Evolutionary conservation across 768 basidiomycete species (phyloP).

Genomic region (Phylloporus rhodoxanthus): DNA sequence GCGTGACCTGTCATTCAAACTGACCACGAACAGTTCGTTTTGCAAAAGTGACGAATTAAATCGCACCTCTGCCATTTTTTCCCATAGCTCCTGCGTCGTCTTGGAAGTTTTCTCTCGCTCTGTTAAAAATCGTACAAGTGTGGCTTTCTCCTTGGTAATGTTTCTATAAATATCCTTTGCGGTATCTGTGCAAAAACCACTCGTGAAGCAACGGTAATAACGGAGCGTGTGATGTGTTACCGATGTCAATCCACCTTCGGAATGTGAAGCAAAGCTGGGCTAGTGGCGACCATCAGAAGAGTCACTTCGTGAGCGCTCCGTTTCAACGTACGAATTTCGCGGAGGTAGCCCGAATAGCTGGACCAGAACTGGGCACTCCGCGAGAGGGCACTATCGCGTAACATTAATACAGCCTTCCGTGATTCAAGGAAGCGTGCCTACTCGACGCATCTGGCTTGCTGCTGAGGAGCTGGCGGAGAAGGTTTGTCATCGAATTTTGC

Average conservation of each 20-base stretch:
- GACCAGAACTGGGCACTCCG: constrained; percentile 82
- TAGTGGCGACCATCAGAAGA: constrained; percentile 30
- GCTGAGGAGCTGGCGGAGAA: constrained; percentile 9
- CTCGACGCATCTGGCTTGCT: constrained; percentile 50
- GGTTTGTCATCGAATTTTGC: constrained; percentile 2
- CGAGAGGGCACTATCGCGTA: constrained; percentile 52
- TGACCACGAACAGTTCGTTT: not conserved
- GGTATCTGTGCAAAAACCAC: constrained; percentile 37
- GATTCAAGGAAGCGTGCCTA: constrained; percentile 21
- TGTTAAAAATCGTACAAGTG: constrained; percentile 42
- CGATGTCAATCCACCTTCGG: constrained; percentile 69
- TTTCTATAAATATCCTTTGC: constrained; percentile 67
- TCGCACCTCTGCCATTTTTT: constrained; percentile 22
- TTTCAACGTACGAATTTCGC: constrained; percentile 62
- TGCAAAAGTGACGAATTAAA: constrained; percentile 1
- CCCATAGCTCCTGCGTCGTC: constrained; percentile 28
- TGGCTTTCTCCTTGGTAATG: constrained; percentile 51
- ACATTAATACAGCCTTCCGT: constrained; percentile 4
- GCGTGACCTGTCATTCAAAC: not conserved
- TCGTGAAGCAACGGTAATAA: constrained; percentile 7
- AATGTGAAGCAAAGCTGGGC: constrained; percentile 76
- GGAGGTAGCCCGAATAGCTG: constrained; percentile 77
- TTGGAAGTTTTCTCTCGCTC: constrained; percentile 38
- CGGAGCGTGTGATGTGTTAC: constrained; percentile 31
- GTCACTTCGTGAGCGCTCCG: constrained; percentile 1